Percentiles rank a stretch among this genome's conserved stretches.
Conservation (phyloP, 2,329 filamentous ascomycete genomes). For the Xylariaceae sp. region DNA sequence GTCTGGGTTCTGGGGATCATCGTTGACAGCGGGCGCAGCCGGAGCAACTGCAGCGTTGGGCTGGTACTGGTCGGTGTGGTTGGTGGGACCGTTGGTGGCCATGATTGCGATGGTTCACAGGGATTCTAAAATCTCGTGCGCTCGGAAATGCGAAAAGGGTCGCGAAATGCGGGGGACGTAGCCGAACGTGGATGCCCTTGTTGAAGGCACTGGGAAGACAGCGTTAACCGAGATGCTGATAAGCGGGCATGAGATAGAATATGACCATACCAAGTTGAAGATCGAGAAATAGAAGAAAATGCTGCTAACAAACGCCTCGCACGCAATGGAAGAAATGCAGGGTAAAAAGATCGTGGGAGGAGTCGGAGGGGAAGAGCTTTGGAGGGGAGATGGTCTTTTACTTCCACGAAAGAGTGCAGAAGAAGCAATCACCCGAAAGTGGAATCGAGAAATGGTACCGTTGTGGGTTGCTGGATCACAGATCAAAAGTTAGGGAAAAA, state of each 20-base stretch:
- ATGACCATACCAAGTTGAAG: constrained; percentile 16
- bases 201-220: constrained; percentile 1
- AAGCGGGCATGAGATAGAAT: neutral
- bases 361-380: neutral
- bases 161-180: constrained; percentile 9
- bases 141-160: constrained; percentile 3
- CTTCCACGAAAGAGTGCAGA: constrained; percentile 7
- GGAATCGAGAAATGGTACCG: neutral
- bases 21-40: constrained; percentile 27
- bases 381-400: constrained; percentile 10
- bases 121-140: constrained; percentile 14
- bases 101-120: constrained; percentile 35
- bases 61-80: constrained; percentile 39
- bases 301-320: constrained; percentile 17
- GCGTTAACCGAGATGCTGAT: constrained; percentile 5
- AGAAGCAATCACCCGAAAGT: constrained; percentile 3
- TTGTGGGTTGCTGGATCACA: neutral
- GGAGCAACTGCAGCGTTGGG: constrained; percentile 31
- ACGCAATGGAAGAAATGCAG: constrained; percentile 6
- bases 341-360: constrained; percentile 13
- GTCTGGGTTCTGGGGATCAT: constrained; percentile 34
- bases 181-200: constrained; percentile 5
- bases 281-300: constrained; percentile 7
- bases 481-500: neutral
- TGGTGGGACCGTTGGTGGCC: constrained; percentile 54